phyloP scores from a whole-genome alignment of 352 stramenopile genomes.

The Phytopythium ostracodes region DNA sequence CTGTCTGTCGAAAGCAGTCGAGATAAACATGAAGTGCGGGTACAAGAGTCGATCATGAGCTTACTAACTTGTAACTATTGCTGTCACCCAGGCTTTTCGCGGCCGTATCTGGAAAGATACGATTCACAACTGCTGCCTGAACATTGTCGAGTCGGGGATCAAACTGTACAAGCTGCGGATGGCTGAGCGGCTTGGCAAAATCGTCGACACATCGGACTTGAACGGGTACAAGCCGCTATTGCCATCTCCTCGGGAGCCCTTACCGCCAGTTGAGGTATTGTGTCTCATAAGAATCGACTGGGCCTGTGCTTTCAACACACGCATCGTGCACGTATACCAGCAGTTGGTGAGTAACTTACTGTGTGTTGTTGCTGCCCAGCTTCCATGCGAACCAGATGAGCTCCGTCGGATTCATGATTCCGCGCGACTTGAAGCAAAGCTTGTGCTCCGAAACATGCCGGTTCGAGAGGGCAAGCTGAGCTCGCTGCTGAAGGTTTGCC shows the following conservation, averaged over 20 bases:
- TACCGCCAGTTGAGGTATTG: constrained; percentile 37
- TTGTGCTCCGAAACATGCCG: constrained; percentile 57
- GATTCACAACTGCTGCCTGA: constrained; percentile 79
- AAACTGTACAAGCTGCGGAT: constrained; percentile 81
- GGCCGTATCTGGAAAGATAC: constrained; percentile 71
- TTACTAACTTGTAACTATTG: not conserved
- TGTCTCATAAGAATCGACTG: not conserved
- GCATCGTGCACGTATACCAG: not conserved
- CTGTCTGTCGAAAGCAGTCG: not conserved
- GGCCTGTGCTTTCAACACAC: not conserved
- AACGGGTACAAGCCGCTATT: constrained; percentile 49
- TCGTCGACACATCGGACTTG: constrained; percentile 72
- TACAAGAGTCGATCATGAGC: not conserved
- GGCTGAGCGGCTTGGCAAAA: constrained; percentile 52
- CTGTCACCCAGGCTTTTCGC: constrained; percentile 43
- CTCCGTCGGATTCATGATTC: constrained; percentile 42
- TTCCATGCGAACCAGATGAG: constrained; percentile 55
- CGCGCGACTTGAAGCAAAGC: constrained; percentile 49
- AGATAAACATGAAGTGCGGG: not conserved
- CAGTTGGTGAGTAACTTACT: constrained; percentile 4
- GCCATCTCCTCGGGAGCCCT: constrained; percentile 15
- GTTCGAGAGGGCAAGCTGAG: constrained; percentile 64
- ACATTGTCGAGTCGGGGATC: constrained; percentile 71
- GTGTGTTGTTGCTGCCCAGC: constrained; percentile 16
- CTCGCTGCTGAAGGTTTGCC: constrained; percentile 45